Base-by-base conservation (phyloP, 2,329 filamentous ascomycete species). In the Hymenoscyphus scutula region DNA sequence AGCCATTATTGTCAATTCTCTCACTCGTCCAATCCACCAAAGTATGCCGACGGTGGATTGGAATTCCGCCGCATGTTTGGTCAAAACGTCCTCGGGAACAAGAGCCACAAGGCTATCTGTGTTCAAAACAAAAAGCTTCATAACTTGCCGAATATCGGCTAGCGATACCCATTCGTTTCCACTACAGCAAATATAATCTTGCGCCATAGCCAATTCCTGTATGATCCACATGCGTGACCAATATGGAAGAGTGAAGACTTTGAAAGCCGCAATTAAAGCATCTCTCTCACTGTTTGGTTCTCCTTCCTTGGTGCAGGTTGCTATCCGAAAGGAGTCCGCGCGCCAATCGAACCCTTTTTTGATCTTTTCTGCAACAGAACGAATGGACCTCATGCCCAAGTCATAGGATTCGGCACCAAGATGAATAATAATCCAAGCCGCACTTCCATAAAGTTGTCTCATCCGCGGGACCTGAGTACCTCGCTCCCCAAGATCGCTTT, bases 171-270 rank as follows among this genome's bases (percentile, higher is more conserved):
- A 32, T 45, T 45, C 19, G n/a, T 41, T 30, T 27, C 51, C 56
- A 41, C 13, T 27, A 15, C 56, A 41, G 25, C 37, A 30, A 5
- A 58, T 23, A 5, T 25, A 19, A 41, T 41, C 32, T 17, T 41
- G 34, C 4, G 19, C 56, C 34, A 58, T 41, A 27, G 56, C 32
- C 23, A 58, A 19, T 23, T 58, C 56, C 19, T 58, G 56, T 27
- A 58, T 58, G 19, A 58, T 58, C 56, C 56, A 58, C 32, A 58
- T 41, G 27, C 56, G n/a, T n/a, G 34, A 15, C 56, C 56, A 58
- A 37, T 58, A 58, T 5, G 56, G 56, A 17, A 25, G 10, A 45
- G 10, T 23, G 3, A 48, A 17, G 15, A 48, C 10, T 48, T 48
- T 48, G 41, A 48, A 48, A 3, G 19, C 41, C 13, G 41, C 41